Base-by-base conservation (phyloP, 495 filamentous ascomycete genomes). In the Bombardia bombarda region DNA sequence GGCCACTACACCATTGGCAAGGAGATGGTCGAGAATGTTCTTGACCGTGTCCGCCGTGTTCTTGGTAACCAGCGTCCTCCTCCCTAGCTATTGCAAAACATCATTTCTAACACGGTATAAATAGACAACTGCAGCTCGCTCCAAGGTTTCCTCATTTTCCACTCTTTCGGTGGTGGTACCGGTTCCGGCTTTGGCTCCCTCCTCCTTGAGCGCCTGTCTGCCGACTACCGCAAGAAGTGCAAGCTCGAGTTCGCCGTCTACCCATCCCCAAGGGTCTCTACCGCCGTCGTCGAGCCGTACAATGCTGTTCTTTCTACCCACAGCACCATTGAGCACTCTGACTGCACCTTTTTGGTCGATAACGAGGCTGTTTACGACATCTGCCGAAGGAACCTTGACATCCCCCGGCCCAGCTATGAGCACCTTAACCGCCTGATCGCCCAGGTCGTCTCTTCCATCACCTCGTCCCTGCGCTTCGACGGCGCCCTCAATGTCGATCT, bases 351-450 rank as follows among this genome's bases (percentile, higher is more conserved):
- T 75, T 63, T 93, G 45, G 87, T 94, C 39, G 87, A 94, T 58
- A 94, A 94, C 65, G 87, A 94, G 65, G 87, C 87, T 46, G 86
- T 90, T 49, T 94, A 92, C 63, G 86, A 92, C 51, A 92, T 94
- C 63, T 94, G 87, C 75, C 82, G 83, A 48, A 82, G 87, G 45
- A 88, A 87, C 69, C 63, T 94, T 51, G 87, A 92, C 51, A 89
- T 94, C 45, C 84, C 87, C 44, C 86, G 87, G 49, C 87, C 87
- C 5, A 72, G 79, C 61, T 92, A 81, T 56, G 86, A 92, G 70
- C 86, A 94, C 61, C 71, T 94, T 37, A 94, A 94, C 70, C 84
- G 86, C 40, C 70, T 94, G 51, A 90, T 94, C 60, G 87, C 87
- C 42, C 87, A 94, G 72, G 84, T 90, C 40, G 87, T 94, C 61